These are phyloP conservation scores for Nemania bipapillata DNA, from an alignment of 2,329 filamentous ascomycete species.

Conservation along the genomic window DNA sequence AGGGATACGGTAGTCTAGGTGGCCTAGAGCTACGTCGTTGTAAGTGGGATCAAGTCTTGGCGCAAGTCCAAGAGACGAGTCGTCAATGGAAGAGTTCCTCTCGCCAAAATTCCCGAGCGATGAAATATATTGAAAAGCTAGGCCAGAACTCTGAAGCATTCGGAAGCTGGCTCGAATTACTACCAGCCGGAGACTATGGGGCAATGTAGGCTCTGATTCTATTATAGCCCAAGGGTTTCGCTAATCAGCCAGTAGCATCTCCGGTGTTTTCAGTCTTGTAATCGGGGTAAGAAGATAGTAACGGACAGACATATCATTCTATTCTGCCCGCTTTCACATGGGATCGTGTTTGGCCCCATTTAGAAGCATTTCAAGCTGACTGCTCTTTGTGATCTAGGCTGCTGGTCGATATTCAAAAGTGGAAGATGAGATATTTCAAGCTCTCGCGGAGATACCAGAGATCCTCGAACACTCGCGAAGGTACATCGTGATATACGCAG, in stretches of 20 bases:
- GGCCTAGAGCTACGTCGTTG: slow-evolving; percentile 11
- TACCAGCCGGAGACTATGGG: slow-evolving; percentile 26
- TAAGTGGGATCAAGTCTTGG: slow-evolving; percentile 28
- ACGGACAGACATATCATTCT: too few relatives aligned
- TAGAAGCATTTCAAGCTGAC: neutral
- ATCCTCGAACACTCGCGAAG: slow-evolving; percentile 16
- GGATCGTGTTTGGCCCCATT: neutral
- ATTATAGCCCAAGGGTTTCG: neutral
- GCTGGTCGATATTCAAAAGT: slow-evolving; percentile 24
- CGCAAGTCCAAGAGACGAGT: slow-evolving; percentile 9
- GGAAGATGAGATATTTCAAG: slow-evolving; percentile 23
- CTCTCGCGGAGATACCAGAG: slow-evolving; percentile 24
- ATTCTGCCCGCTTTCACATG: neutral
- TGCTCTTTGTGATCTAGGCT: neutral
- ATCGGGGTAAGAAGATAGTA: slow-evolving; percentile 3
- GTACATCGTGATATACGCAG: slow-evolving; percentile 22
- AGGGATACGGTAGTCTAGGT: neutral
- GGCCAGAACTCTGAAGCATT: slow-evolving; percentile 24
- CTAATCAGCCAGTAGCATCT: slow-evolving; percentile 16
- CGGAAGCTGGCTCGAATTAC: slow-evolving; percentile 23
- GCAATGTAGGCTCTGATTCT: slow-evolving; percentile 8
- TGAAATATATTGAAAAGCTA: slow-evolving; percentile 24
- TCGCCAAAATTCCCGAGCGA: slow-evolving; percentile 7
- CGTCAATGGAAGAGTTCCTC: slow-evolving; percentile 17
- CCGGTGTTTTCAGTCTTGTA: slow-evolving; percentile 21